Percentiles rank a stretch among this genome's conserved stretches.
These are phyloP conservation scores for Cryphonectria nitschkei DNA, from an alignment of 2,329 filamentous ascomycete species.

Conservation along the genomic window DNA sequence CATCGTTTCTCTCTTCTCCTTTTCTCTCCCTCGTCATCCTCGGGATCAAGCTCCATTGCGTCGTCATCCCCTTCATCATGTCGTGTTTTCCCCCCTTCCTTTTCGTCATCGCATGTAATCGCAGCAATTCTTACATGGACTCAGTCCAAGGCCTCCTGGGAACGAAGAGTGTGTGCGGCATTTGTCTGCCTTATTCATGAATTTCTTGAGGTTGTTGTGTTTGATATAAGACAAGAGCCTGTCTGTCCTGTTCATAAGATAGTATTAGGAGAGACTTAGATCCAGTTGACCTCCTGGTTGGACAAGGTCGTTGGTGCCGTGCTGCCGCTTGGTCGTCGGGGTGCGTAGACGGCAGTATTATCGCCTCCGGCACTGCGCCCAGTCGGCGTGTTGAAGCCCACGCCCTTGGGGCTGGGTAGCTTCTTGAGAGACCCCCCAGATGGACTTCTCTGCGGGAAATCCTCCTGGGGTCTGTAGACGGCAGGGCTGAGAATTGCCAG, in stretches of 20 bases:
- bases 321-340: constrained; percentile 20
- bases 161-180: constrained; percentile 4
- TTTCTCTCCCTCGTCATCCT: background rate
- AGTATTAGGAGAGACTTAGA: constrained; percentile 21
- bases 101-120: constrained; percentile 8
- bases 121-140: constrained; percentile 21
- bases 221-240: constrained; percentile 8
- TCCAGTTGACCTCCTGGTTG: constrained; percentile 24
- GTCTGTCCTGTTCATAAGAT: constrained; percentile 1
- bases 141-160: constrained; percentile 22
- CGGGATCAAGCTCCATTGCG: background rate
- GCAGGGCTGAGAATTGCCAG: constrained; percentile 50
- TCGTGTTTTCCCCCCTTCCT: background rate
- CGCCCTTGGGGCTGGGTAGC: constrained; percentile 48
- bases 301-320: constrained; percentile 17
- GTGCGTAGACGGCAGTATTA: constrained; percentile 1
- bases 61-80: background rate
- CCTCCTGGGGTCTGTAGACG: constrained; percentile 50
- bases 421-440: constrained; percentile 34
- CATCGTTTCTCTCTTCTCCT: background rate
- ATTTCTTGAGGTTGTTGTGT: background rate
- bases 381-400: constrained; percentile 44
- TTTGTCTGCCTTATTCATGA: constrained; percentile 2
- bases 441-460: constrained; percentile 35
- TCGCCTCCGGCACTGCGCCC: constrained; percentile 8